phyloP scores from a whole-genome alignment of 2,329 filamentous ascomycete species.

The Geosmithia putterillii region DNA sequence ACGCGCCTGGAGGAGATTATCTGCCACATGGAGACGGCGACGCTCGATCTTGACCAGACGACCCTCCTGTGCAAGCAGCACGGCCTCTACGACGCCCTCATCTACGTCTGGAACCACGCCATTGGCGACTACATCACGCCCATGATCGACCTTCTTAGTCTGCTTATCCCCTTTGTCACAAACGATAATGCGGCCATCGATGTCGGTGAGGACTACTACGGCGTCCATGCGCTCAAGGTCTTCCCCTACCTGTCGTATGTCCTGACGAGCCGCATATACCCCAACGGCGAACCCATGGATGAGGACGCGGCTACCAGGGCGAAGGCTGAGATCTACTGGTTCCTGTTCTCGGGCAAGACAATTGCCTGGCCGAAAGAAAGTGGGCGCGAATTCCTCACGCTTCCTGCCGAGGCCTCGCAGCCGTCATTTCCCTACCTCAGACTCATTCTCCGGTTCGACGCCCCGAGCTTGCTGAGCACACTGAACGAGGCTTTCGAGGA shows the following conservation, averaged over 20 bases:
- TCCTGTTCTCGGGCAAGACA: slow-evolving; percentile 77
- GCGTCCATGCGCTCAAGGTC: slow-evolving; percentile 71
- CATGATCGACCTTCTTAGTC: slow-evolving; percentile 65
- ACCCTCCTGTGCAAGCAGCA: slow-evolving; percentile 85
- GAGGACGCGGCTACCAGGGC: slow-evolving; percentile 63
- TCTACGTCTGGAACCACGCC: slow-evolving; percentile 94
- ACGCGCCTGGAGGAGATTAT: slow-evolving; percentile 83
- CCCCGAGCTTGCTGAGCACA: slow-evolving; percentile 85
- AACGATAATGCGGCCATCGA: slow-evolving; percentile 40
- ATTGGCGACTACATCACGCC: slow-evolving; percentile 84
- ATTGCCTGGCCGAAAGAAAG: slow-evolving; percentile 62
- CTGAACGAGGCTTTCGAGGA: slow-evolving; percentile 98
- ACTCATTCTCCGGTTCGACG: slow-evolving; percentile 76
- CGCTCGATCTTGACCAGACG: slow-evolving; percentile 88
- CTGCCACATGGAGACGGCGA: slow-evolving; percentile 80
- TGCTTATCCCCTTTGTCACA: slow-evolving; percentile 50
- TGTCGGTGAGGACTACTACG: slow-evolving; percentile 48
- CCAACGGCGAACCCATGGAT: slow-evolving; percentile 63
- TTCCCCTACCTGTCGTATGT: slow-evolving; percentile 92
- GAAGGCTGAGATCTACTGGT: slow-evolving; percentile 84
- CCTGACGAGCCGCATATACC: slow-evolving; percentile 83
- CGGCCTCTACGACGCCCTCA: slow-evolving; percentile 84
- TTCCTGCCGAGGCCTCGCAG: slow-evolving; percentile 41
- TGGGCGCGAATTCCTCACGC: slow-evolving; percentile 47
- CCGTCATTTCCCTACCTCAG: slow-evolving; percentile 78